phyloP scores from a whole-genome alignment of 2,329 filamentous ascomycete species.

The Apiospora arundinis region DNA sequence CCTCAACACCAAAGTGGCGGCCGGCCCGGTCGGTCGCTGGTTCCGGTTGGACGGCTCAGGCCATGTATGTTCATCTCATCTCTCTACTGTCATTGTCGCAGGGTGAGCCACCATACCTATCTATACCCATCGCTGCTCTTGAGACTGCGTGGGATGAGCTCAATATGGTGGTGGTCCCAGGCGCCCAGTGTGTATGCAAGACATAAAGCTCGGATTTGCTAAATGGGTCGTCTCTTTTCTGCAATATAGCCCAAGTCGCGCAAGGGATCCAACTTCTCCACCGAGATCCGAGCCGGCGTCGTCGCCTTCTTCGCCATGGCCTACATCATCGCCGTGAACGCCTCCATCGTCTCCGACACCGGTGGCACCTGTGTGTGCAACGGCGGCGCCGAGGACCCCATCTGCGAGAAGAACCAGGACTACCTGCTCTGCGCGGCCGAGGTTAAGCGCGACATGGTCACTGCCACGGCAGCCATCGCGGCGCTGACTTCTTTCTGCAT shows the following conservation, averaged over 20 bases:
- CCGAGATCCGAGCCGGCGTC: constrained; percentile 82
- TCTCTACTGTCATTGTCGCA: constrained; percentile 20
- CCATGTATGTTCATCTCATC: constrained; percentile 65
- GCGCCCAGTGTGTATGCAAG: background rate
- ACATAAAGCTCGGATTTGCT: constrained; percentile 20
- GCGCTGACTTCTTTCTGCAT: constrained; percentile 82
- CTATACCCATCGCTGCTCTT: background rate
- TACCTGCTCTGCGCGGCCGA: constrained; percentile 69
- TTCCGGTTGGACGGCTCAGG: constrained; percentile 84
- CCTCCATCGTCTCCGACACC: constrained; percentile 39
- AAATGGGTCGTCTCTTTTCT: background rate
- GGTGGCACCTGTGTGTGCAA: constrained; percentile 75
- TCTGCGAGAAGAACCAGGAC: constrained; percentile 60
- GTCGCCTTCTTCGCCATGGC: constrained; percentile 76
- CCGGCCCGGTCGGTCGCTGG: constrained; percentile 70
- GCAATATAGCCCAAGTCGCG: constrained; percentile 67
- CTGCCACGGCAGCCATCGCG: constrained; percentile 83
- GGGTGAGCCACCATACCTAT: background rate
- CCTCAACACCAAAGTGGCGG: constrained; percentile 65
- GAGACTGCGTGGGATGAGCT: background rate
- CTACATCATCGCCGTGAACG: constrained; percentile 50
- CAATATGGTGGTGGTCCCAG: no score
- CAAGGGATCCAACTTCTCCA: constrained; percentile 79
- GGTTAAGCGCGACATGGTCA: constrained; percentile 80
- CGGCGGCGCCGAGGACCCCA: constrained; percentile 53